Evolutionary conservation across 2,329 filamentous ascomycete species (phyloP), one percentile per base, ranked within the genome.

Genomic region (Penicillium sp.): DNA sequence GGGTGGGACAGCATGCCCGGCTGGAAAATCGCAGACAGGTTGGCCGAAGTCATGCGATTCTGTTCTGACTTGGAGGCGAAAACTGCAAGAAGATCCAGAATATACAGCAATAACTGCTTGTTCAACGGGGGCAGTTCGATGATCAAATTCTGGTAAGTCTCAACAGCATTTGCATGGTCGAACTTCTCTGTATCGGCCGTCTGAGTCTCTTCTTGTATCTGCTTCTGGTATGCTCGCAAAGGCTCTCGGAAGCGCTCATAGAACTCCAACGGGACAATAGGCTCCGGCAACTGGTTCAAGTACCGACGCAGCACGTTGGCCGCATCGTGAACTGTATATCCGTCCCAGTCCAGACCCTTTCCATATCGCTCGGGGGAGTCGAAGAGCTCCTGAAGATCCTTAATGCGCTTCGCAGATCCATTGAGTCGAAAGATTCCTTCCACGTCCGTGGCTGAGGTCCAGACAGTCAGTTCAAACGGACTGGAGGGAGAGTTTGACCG

Each of bases 261-360:
- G 60, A 97, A 87, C 66, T 95, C 89, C 51, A 97, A 81, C 3
- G 94, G 94, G 27, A 99, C 94, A 60, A 99, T 96, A 5, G 94
- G 94, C 71, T 99, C 94, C 2, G 94, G 94, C 2, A 99, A 83
- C 69, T 96, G 90, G 74, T 97, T 97, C 59, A 99, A 86, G 72
- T 99, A 99, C 65, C 94, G 86, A 59, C 94, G 88, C 43, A 99
- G 83, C 58, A 99, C 93, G 70, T 97, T 99, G 67, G 94, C 92
- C 25, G 94, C 94, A 81, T 99, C 94, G 75, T 99, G 94, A 41
- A 99, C 94, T 0, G 94, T 99, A 73, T 96, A 99, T 45, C 94
- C 94, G 45, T 91, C 89, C 94, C 94, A 99, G 67, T 96, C 90
- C 25, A 99, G 82, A 15, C 94, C 94, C 76, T 99, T 99, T 52